Base-by-base conservation (phyloP, 2,329 filamentous ascomycete genomes). In the Penicillium frequentans region DNA sequence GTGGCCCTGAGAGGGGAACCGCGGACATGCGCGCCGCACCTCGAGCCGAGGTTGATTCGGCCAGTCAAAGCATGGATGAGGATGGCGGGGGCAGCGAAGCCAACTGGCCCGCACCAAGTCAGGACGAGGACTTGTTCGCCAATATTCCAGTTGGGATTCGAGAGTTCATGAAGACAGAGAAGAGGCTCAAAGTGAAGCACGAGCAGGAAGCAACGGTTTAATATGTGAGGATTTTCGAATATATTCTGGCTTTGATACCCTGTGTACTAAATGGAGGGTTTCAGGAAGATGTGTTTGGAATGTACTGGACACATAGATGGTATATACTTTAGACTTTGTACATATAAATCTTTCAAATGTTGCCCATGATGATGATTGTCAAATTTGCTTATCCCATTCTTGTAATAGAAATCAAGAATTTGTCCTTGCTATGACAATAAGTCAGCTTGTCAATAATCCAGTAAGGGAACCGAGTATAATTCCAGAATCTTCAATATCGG, bases 111-210 rank as follows among this genome's bases (percentile, higher is more conserved):
- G 55, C 67, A 14, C 73, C 79, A 27, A 73, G 72, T 11, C 71
- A 64, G 21, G 62, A 68, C 2, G 82, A 87, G 58, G 86, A 90
- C 49, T 71, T 96, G 35, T 96, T 96, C 68, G 84, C 85, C 49
- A 86, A 85, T 64, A 87, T 99, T 52, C 93, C 95, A 0, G 90
- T 98, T 10, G 95, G 93, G 0, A 97, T 99, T 63, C 82, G 91
- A 60, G 93, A 96, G 74, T 99, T 99, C 69, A 98, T 99, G 93
- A 91, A 89, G 79, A 92, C 89, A 58, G 95, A 99, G 79, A 98
- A 98, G 83, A 88, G 81, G 73, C 75, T 99, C 59, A 93, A 91
- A 75, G 82, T 90, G 73, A 89, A 86, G 74, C 90, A 93, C 71
- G 74, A 77, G 67, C 76, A 80, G 51, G 85, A 82, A n/a, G 63